phyloP scores from a whole-genome alignment of 2,329 filamentous ascomycete species.

The Fonsecaea multimorphosa region DNA sequence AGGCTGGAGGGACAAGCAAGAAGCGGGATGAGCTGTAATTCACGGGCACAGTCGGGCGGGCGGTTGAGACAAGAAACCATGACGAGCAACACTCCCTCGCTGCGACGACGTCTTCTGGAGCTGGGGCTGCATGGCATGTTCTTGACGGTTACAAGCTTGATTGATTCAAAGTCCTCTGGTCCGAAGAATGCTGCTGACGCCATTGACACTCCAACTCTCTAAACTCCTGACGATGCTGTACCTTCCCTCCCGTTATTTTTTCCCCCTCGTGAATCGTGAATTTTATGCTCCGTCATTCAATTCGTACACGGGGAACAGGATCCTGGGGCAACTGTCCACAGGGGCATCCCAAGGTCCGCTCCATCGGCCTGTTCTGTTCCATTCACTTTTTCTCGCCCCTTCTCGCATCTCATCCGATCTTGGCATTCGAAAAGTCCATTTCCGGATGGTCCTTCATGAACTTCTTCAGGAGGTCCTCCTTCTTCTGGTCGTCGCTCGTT shows the following conservation, averaged over 20 bases:
- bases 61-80: not conserved
- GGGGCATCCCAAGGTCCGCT: not conserved
- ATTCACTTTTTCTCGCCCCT: not conserved
- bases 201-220: not conserved
- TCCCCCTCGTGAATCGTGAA: not conserved
- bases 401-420: conserved; percentile 58
- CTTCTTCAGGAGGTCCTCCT: conserved; percentile 88
- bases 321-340: not conserved
- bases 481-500: conserved; percentile 93
- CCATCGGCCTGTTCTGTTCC: not conserved
- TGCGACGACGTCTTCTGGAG: not conserved
- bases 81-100: not conserved
- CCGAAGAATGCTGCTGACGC: not conserved
- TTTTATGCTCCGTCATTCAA: not conserved
- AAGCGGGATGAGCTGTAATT: conserved; percentile 34
- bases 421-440: conserved; percentile 72
- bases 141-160: not conserved
- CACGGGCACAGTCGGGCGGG: not conserved
- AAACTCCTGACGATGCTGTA: not conserved
- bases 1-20: not conserved
- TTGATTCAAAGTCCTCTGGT: not conserved
- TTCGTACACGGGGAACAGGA: not conserved
- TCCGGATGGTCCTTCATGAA: conserved; percentile 83
- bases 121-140: not conserved
- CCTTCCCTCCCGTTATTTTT: not conserved